These are phyloP conservation scores for Kwoniella bestiolae DNA, from an alignment of 768 basidiomycete genomes.

Conservation along the genomic window DNA sequence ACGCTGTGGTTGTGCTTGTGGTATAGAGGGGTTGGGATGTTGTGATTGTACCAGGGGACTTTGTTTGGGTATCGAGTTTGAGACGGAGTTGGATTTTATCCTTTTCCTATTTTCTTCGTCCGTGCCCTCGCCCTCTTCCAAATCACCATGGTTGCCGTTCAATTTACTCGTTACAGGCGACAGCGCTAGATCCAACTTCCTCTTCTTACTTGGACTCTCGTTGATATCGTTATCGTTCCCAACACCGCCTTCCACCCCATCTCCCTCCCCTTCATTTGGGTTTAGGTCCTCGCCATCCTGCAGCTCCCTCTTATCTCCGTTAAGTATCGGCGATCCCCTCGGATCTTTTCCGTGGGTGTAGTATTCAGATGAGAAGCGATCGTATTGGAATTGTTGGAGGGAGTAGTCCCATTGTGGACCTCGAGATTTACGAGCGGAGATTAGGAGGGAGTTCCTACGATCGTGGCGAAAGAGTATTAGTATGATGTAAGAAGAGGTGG, in stretches of 20 bases:
- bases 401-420: constrained; percentile 58
- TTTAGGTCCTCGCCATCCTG: not conserved
- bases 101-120: not conserved
- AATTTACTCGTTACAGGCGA: not conserved
- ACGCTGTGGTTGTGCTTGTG: not conserved
- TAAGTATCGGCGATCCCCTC: not conserved
- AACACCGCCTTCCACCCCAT: not conserved
- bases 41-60: not conserved
- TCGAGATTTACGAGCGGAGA: constrained; percentile 49
- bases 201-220: constrained; percentile 11
- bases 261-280: not conserved
- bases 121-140: not conserved
- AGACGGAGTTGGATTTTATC: not conserved
- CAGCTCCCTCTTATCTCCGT: not conserved
- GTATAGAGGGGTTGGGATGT: not conserved
- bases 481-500: not conserved
- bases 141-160: not conserved
- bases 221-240: no score
- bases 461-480: not conserved
- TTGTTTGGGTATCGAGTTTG: constrained; percentile 1
- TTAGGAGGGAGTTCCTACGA: constrained; percentile 54
- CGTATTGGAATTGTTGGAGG: constrained; percentile 48
- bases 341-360: constrained; percentile 38
- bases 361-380: constrained; percentile 34
- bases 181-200: not conserved